phyloP scores from a whole-genome alignment of 306 rosid species.

The Vigna trinervia region DNA sequence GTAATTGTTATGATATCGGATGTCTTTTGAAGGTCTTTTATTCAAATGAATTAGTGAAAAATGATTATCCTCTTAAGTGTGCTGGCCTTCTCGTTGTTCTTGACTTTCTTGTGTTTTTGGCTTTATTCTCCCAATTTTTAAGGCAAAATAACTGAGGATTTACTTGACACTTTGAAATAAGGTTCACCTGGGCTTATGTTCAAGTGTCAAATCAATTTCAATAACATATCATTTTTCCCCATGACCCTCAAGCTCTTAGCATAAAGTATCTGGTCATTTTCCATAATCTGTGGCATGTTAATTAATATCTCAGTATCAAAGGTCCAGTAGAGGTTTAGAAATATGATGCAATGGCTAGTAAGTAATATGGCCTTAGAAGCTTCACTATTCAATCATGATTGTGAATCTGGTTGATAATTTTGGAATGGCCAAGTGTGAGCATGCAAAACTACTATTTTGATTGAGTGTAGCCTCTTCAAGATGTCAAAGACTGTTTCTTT shows the following conservation, averaged over 20 bases:
- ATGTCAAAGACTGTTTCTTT: slow-evolving; percentile 8
- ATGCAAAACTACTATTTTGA: slow-evolving; percentile 23
- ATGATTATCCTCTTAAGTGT: slow-evolving; percentile 7
- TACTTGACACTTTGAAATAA: slow-evolving; percentile 12
- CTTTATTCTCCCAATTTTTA: slow-evolving; percentile 7
- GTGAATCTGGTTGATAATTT: slow-evolving; percentile 16
- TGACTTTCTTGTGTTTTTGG: neutral
- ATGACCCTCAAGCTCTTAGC: slow-evolving; percentile 19
- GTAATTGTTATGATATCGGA: slow-evolving; percentile 1
- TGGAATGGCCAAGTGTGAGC: neutral
- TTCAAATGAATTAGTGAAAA: slow-evolving; percentile 2
- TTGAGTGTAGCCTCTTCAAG: slow-evolving; percentile 10
- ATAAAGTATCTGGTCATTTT: slow-evolving; percentile 20
- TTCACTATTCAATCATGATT: slow-evolving; percentile 14
- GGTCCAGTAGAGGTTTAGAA: slow-evolving; percentile 25
- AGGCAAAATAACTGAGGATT: neutral
- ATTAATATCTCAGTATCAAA: slow-evolving; percentile 10
- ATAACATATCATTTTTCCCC: slow-evolving; percentile 4
- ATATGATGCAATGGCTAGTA: neutral
- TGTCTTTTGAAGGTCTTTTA: slow-evolving; percentile 24
- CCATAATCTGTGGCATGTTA: neutral
- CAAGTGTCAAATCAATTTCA: slow-evolving; percentile 3
- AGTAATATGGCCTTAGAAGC: slow-evolving; percentile 18
- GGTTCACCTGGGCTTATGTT: neutral
- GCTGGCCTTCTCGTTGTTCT: neutral